Base-by-base conservation (phyloP, 2,329 filamentous ascomycete genomes). In the Dactylellina cionopaga region DNA sequence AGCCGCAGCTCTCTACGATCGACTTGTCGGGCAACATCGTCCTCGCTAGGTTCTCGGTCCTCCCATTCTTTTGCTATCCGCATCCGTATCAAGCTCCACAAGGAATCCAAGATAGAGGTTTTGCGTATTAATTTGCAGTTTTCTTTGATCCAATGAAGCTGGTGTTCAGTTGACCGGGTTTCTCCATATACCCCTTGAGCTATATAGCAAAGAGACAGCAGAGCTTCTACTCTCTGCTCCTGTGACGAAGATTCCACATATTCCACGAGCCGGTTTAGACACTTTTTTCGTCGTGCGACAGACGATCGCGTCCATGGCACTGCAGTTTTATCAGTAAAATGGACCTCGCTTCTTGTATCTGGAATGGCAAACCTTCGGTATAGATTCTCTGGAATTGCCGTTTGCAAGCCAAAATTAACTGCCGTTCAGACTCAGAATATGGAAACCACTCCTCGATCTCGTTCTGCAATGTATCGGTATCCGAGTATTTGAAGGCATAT, bases 401-500 rank as follows among this genome's bases (percentile, higher is more conserved):
- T 78, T 91, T 91, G 17, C 91, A 89, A 58, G 89, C 87, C 58
- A 90, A 86, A 51, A 97, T 83, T 77, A 93, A 89, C 47, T 89
- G 85, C 81, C 91, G 91, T 79, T 98, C 93, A 80, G 91, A 90
- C 74, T 92, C 89, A 76, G 90, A 90, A 81, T 98, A 97, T 58
- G 90, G 88, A 81, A 99, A 99, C 95, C 95, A 99, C 82, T 99
- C 95, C 79, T 98, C 92, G 49, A 99, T 85, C 83, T 99, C 95
- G 75, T 95, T 92, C 15, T 91, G 88, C 76, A 96, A 89, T 0
- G 87, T 83, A 19, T 89, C 88, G 63, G 86, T 85, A 80, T 94
- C 90, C 24, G 86, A 83, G 81, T 94, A 94, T 74, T 86, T 87
- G 79, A 96, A 99, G 72, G 95, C 92, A 83, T 99, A 99, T 72